Conservation (phyloP, 805 yeast genomes). For the Debaryomyces maramus region DNA sequence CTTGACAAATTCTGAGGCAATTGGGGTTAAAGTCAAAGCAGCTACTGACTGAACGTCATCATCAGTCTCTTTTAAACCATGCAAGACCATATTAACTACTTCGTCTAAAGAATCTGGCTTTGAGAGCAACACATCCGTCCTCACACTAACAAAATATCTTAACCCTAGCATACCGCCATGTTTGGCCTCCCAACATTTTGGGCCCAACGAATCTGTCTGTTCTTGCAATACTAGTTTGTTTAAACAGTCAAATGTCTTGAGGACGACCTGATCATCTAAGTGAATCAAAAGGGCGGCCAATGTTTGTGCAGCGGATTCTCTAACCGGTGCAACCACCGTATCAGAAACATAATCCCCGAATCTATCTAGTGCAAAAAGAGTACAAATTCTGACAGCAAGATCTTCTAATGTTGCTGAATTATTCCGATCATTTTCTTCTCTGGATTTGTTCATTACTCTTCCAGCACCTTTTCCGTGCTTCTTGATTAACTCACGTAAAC, state of each 20-base stretch:
- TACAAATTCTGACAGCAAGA: constrained; percentile 77
- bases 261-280: constrained; percentile 56
- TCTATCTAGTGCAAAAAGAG: constrained; percentile 87
- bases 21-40: constrained; percentile 89
- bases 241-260: constrained; percentile 64
- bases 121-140: constrained; percentile 71
- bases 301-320: constrained; percentile 96
- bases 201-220: constrained; percentile 42
- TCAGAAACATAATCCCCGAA: constrained; percentile 97
- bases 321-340: constrained; percentile 96
- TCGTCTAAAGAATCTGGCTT: constrained; percentile 61
- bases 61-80: constrained; percentile 74
- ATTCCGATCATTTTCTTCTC: constrained; percentile 59
- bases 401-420: constrained; percentile 81
- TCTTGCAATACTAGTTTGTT: constrained; percentile 68
- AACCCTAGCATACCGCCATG: constrained; percentile 97
- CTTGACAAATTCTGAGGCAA: constrained; percentile 81
- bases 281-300: constrained; percentile 86
- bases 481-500: constrained; percentile 80
- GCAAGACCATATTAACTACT: constrained; percentile 81
- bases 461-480: constrained; percentile 88
- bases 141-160: constrained; percentile 85
- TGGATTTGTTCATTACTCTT: constrained; percentile 62
- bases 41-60: constrained; percentile 98
- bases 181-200: constrained; percentile 90